phyloP scores from a whole-genome alignment of 1,139 yeast species.

The Kodamaea ohmeri region DNA sequence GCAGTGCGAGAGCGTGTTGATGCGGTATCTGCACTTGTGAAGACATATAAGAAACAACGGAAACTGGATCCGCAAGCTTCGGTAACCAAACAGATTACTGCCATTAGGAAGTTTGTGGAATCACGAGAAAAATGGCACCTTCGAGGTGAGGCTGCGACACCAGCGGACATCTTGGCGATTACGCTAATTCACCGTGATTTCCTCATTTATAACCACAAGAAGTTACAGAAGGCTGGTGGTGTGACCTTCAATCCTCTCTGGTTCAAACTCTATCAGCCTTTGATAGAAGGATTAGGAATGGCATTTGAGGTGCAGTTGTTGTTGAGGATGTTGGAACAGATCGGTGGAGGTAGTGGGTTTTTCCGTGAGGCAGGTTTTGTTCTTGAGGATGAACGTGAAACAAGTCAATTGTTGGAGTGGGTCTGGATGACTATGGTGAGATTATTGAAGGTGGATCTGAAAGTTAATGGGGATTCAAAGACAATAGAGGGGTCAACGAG shows the following conservation, averaged over 20 bases:
- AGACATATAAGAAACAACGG: slow-evolving; percentile 38
- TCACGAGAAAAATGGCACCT: slow-evolving; percentile 11
- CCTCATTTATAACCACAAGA: slow-evolving; percentile 27
- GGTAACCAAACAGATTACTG: slow-evolving; percentile 41
- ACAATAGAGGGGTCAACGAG: neutral
- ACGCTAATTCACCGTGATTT: slow-evolving; percentile 26
- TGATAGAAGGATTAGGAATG: slow-evolving; percentile 31
- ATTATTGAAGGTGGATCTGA: neutral
- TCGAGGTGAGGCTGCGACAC: slow-evolving; percentile 6
- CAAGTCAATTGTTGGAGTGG: slow-evolving; percentile 22
- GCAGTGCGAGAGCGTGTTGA: neutral
- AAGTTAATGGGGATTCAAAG: neutral
- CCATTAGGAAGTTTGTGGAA: slow-evolving; percentile 20
- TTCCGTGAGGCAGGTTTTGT: slow-evolving; percentile 8
- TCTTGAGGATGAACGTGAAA: slow-evolving; percentile 12
- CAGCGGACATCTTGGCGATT: slow-evolving; percentile 13
- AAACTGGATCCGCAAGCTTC: slow-evolving; percentile 32
- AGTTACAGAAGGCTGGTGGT: slow-evolving; percentile 15
- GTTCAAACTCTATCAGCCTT: slow-evolving; percentile 32
- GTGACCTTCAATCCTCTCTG: slow-evolving; percentile 29
- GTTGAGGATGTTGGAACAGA: slow-evolving; percentile 10
- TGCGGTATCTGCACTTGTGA: slow-evolving; percentile 18
- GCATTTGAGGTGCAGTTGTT: slow-evolving; percentile 20
- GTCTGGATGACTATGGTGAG: slow-evolving; percentile 4
- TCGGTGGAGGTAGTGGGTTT: slow-evolving; percentile 2